Evolutionary conservation across 805 yeast species (phyloP).

Genomic region (Isabelozyma pseudorhagii): DNA sequence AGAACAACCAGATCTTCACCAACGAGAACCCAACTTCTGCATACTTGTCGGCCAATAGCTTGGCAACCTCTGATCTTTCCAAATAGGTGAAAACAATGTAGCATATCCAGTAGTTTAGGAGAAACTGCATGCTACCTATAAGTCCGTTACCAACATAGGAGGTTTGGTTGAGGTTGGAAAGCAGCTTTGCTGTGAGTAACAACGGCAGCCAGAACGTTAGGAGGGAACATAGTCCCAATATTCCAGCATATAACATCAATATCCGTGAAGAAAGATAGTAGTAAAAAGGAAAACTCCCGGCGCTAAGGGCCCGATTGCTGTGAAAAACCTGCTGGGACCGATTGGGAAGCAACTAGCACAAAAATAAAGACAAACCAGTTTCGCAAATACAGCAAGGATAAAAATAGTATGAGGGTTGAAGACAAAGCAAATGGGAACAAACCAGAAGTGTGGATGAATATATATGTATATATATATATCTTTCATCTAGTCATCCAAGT

Average conservation of each 20-base stretch:
- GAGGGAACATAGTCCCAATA: slow-evolving; percentile 1
- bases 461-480: not conserved
- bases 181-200: slow-evolving; percentile 14
- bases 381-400: no score
- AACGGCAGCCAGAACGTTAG: slow-evolving; percentile 11
- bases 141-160: not conserved
- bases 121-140: slow-evolving; percentile 9
- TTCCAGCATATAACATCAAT: not conserved
- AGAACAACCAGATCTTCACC: slow-evolving; percentile 19
- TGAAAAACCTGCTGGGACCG: not conserved
- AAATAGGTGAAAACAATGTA: slow-evolving; percentile 10
- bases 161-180: slow-evolving; percentile 4
- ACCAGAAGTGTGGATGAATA: not conserved
- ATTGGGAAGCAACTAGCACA: not conserved
- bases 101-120: slow-evolving; percentile 22
- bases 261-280: not conserved
- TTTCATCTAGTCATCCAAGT: not conserved
- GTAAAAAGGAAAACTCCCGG: not conserved
- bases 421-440: not conserved
- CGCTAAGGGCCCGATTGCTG: not conserved
- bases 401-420: not conserved
- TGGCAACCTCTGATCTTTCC: slow-evolving; percentile 7
- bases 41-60: slow-evolving; percentile 3
- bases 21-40: slow-evolving; percentile 4
- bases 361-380: no score